Evolutionary conservation across 2,329 filamentous ascomycete species (phyloP), one percentile per base, ranked within the genome.

Genomic region (Raffaelea deltoideospora): DNA sequence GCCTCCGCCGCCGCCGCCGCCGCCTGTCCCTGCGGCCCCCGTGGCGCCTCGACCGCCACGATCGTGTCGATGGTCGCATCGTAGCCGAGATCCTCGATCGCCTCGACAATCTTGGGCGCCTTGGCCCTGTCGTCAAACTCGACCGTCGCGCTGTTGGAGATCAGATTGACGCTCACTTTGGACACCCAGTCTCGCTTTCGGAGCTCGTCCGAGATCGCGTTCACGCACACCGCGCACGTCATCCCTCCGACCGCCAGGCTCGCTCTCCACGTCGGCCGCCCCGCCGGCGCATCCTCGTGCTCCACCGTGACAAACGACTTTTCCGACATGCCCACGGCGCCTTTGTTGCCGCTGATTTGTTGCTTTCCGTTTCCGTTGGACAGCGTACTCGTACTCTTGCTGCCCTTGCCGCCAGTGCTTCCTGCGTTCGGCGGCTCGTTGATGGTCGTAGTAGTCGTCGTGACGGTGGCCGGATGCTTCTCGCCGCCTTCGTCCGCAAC

Each of bases 181-280:
- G 63, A 60, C 20, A 84, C 60, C 60, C 69, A 78, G 5, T 69
- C 61, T 18, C 65, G 55, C 42, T 72, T 68, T 33, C 68, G 57
- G 27, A 85, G 53, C 43, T 70, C 68, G 7, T 66, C 57, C 11
- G 68, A 75, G 45, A 85, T 71, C 28, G 65, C 63, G 48, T 76
- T 76, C 37, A 66, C 65, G 48, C 80, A 86, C 11, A 76, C 67
- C 13, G 74, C 72, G 50, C 80, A 85, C 4, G 75, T 82, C 79
- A 86, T 84, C 36, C 79, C 79, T 21, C 67, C 72, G 29, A 86
- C 65, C 17, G 75, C 70, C n/a, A 76, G 43, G 1, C 59, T 65
- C 3, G 63, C 69, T 28, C 62, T 55, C 62, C 66, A 75, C n/a
- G 47, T 42, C n/a, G 45, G 45, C 21, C 46, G 47, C 24, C 45